phyloP scores from a whole-genome alignment of 169 alveolate genomes.

The Eimeria falciformis region DNA sequence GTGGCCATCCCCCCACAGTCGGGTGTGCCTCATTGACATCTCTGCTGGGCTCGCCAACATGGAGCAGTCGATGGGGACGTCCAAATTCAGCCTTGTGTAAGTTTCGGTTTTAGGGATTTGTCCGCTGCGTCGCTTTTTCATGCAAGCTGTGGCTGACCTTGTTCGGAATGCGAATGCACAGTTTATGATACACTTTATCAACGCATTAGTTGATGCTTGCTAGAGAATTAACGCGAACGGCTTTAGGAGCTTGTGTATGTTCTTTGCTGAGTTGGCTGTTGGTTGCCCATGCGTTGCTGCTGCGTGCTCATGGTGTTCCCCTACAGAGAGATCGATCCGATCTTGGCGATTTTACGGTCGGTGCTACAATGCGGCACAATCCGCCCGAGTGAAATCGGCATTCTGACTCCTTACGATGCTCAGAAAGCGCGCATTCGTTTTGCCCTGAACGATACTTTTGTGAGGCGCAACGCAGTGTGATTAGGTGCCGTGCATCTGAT shows the following conservation, averaged over 20 bases:
- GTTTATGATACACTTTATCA: background rate
- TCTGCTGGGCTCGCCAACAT: conserved; percentile 76
- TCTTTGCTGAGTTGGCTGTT: background rate
- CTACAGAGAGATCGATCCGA: conserved; percentile 73
- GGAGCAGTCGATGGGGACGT: conserved; percentile 75
- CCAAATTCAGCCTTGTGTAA: conserved; percentile 72
- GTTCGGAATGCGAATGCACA: background rate
- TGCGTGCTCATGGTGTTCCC: background rate
- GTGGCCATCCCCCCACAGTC: conserved; percentile 78
- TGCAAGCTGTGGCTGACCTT: background rate
- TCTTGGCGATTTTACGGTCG: conserved; percentile 70
- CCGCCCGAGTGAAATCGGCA: conserved; percentile 74
- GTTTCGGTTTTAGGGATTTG: background rate
- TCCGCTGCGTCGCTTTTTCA: too few species aligned
- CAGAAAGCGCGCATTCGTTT: conserved; percentile 75
- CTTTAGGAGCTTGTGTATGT: background rate
- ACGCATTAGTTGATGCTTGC: background rate
- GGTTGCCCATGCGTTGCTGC: background rate
- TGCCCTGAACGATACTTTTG: conserved; percentile 74
- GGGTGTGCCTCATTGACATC: conserved; percentile 78
- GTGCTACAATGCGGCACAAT: conserved; percentile 62
- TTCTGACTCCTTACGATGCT: conserved; percentile 79
- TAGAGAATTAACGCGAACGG: background rate
- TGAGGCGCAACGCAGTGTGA: conserved; percentile 4
- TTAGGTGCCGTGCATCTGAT: too few species aligned